A percentile compares a stretch with the other conserved stretches of the same genome.
These are phyloP conservation scores for Solanum hybrid DNA, from an alignment of 305 asterid genomes.

Conservation along the genomic window DNA sequence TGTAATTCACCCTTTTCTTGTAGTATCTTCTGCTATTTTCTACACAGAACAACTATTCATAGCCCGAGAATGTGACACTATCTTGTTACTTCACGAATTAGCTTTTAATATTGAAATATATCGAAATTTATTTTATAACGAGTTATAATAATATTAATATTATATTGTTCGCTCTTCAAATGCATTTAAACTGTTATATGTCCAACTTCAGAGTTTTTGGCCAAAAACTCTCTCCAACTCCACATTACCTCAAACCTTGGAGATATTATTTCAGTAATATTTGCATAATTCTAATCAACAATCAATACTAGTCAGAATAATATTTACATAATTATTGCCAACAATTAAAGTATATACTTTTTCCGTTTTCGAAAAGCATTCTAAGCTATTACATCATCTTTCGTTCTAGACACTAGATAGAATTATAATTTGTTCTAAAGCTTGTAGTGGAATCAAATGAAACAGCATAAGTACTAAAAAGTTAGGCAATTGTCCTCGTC, in stretches of 20 bases:
- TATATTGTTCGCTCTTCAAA: no score
- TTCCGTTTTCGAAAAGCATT: not conserved
- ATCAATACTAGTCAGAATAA: no score
- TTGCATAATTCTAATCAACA: not conserved
- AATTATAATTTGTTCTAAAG: not conserved
- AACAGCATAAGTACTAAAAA: not conserved
- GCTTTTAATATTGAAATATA: not conserved
- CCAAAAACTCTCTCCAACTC: not conserved
- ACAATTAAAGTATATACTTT: not conserved
- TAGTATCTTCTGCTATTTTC: no score
- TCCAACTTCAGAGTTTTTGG: not conserved
- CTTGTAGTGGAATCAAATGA: not conserved
- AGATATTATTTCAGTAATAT: not conserved
- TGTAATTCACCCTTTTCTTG: no score
- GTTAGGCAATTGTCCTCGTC: not conserved
- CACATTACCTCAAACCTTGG: not conserved
- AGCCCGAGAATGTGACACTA: not conserved
- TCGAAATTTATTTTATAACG: no score
- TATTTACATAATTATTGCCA: no score
- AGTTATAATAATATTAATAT: no score
- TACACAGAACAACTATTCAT: not conserved
- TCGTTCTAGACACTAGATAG: not conserved
- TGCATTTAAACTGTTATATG: not conserved
- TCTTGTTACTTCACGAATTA: not conserved
- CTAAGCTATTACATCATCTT: not conserved